These are phyloP conservation scores for Phytophthora podocarpi DNA, from an alignment of 352 stramenopile species.

Conservation along the genomic window DNA sequence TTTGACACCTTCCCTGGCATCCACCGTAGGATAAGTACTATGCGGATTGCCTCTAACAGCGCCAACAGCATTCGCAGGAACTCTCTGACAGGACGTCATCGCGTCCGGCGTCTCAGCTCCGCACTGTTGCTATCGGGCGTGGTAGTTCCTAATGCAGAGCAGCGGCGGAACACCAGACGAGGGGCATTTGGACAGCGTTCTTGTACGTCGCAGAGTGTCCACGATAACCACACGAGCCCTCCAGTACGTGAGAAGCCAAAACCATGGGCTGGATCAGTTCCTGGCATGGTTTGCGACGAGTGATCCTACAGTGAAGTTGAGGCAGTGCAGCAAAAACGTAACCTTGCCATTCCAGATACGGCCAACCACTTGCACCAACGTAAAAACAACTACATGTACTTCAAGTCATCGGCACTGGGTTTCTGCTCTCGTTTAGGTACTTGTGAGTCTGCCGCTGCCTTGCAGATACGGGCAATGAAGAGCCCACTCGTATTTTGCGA, in stretches of 20 bases:
- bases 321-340: too few species aligned
- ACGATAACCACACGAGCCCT: background rate
- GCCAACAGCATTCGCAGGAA: background rate
- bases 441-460: conserved; percentile 6
- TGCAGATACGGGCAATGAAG: conserved; percentile 73
- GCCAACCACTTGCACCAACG: too few species aligned
- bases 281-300: conserved; percentile 16
- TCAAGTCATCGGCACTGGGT: background rate
- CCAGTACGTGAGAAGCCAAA: background rate
- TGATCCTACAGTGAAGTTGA: background rate
- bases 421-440: background rate
- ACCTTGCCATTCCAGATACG: conserved; percentile 3
- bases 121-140: conserved; percentile 8
- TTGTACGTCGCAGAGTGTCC: conserved; percentile 1
- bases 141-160: background rate
- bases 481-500: conserved; percentile 72
- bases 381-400: too few species aligned
- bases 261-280: background rate
- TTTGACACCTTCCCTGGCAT: conserved; percentile 51
- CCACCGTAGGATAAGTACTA: background rate
- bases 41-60: background rate
- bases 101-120: conserved; percentile 21
- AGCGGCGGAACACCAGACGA: conserved; percentile 13
- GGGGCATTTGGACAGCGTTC: conserved; percentile 17
- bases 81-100: conserved; percentile 17